Evolutionary conservation across 129 eudicot species (phyloP).

Genomic region (Logfia minima): DNA sequence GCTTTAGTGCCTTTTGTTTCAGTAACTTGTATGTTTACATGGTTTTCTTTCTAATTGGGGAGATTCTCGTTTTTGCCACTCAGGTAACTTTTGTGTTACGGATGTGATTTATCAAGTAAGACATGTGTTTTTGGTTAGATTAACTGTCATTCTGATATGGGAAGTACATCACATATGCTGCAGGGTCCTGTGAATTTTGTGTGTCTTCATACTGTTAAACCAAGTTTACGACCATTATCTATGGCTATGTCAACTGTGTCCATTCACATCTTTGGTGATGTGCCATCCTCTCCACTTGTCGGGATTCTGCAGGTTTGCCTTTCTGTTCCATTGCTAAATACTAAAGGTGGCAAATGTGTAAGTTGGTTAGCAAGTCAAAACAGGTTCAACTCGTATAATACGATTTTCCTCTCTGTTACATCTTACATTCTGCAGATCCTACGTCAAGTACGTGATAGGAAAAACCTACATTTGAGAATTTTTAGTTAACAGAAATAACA

Average conservation of each 20-base stretch:
- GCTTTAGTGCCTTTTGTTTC: conserved; percentile 85
- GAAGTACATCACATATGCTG: conserved; percentile 18
- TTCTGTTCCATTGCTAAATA: background rate
- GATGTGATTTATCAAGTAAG: background rate
- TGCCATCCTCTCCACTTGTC: conserved; percentile 95
- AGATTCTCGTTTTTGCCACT: conserved; percentile 82
- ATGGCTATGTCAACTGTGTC: conserved; percentile 96
- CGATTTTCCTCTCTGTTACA: no score
- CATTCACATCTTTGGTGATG: conserved; percentile 90
- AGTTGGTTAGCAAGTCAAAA: background rate
- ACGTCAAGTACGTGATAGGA: no score
- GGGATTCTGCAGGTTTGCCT: conserved; percentile 81
- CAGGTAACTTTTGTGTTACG: conserved; percentile 50
- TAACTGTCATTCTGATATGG: background rate
- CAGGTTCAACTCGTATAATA: no score
- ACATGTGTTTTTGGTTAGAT: background rate
- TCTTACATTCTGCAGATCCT: no score
- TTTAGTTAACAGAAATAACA: no score
- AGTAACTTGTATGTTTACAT: conserved; percentile 56
- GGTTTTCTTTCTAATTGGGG: conserved; percentile 71
- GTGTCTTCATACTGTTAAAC: conserved; percentile 85
- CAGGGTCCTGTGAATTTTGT: conserved; percentile 96
- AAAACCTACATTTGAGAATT: no score
- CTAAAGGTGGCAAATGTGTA: background rate
- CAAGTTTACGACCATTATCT: conserved; percentile 85